Conservation (phyloP, 345 rosid genomes). For the Salix udensis region DNA sequence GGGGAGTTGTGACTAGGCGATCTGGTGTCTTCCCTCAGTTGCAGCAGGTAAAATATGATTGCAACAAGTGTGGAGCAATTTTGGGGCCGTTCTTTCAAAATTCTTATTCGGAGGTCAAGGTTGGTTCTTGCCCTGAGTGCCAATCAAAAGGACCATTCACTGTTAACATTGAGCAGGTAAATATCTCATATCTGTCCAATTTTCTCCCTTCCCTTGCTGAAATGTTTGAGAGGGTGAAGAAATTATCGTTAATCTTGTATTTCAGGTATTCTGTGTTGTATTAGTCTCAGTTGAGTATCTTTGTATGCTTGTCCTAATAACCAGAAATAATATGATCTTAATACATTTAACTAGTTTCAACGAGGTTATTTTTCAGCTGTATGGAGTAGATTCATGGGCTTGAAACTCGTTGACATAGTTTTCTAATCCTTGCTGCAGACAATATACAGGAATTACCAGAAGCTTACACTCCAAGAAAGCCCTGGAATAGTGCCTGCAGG, state of each 20-base stretch:
- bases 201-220: not conserved
- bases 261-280: not conserved
- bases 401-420: not conserved
- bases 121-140: slow-evolving; percentile 98
- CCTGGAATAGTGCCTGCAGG: slow-evolving; percentile 99
- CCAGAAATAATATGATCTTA: not conserved
- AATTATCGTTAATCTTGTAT: not conserved
- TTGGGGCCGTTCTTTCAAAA: slow-evolving; percentile 95
- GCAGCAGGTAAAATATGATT: slow-evolving; percentile 97
- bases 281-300: not conserved
- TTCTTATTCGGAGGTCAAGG: slow-evolving; percentile 97
- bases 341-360: not conserved
- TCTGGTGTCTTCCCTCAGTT: slow-evolving; percentile 98
- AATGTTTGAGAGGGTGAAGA: not conserved
- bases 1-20: slow-evolving; percentile 96
- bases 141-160: slow-evolving; percentile 98
- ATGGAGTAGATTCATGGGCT: not conserved
- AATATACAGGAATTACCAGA: slow-evolving; percentile 92
- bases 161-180: slow-evolving; percentile 89
- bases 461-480: slow-evolving; percentile 95
- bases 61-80: slow-evolving; percentile 87
- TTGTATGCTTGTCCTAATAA: not conserved
- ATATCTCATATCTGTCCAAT: not conserved
- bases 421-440: slow-evolving; percentile 52
- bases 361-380: not conserved